Evolutionary conservation across 2,329 filamentous ascomycete genomes (phyloP).

Genomic region (Apiospora marii): DNA sequence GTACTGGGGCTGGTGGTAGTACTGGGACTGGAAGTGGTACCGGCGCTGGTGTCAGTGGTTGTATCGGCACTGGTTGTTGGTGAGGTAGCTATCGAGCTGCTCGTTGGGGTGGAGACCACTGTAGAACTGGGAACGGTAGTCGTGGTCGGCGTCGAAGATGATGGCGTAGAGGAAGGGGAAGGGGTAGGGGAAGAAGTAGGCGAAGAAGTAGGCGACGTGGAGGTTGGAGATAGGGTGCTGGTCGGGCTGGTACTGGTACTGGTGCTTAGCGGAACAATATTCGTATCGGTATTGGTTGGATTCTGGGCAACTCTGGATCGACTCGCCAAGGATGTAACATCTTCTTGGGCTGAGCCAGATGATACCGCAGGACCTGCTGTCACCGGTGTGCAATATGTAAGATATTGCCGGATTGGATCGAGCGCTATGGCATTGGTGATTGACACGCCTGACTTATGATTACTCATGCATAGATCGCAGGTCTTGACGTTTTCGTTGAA

Average conservation of each 20-base stretch:
- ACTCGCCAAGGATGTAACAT: slow-evolving; percentile 29
- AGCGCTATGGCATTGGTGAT: slow-evolving; percentile 45
- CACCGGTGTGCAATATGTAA: slow-evolving; percentile 51
- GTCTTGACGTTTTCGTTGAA: slow-evolving; percentile 47
- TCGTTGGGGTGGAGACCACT: not conserved
- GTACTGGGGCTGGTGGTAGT: slow-evolving; percentile 24
- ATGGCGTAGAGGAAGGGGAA: slow-evolving; percentile 17
- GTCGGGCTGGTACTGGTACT: slow-evolving; percentile 27
- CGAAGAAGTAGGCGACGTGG: too few species aligned
- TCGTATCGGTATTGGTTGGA: slow-evolving; percentile 29
- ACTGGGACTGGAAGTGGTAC: slow-evolving; percentile 13
- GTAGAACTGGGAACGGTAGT: slow-evolving; percentile 25
- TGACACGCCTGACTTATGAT: too few species aligned
- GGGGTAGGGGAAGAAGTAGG: slow-evolving; percentile 25
- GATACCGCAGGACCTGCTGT: not conserved
- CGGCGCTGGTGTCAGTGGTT: not conserved
- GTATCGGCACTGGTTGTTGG: not conserved
- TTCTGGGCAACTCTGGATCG: slow-evolving; percentile 32
- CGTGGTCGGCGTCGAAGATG: slow-evolving; percentile 15
- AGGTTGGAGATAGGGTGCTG: slow-evolving; percentile 29
- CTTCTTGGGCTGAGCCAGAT: slow-evolving; percentile 23
- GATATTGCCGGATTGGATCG: slow-evolving; percentile 52
- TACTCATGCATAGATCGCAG: slow-evolving; percentile 54
- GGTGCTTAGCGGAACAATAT: too few species aligned
- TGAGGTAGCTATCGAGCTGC: not conserved